A percentile compares a stretch with the other conserved stretches of the same genome.
phyloP scores from a whole-genome alignment of 75 land plant genomes.

The Cunninghamia lanceolata region DNA sequence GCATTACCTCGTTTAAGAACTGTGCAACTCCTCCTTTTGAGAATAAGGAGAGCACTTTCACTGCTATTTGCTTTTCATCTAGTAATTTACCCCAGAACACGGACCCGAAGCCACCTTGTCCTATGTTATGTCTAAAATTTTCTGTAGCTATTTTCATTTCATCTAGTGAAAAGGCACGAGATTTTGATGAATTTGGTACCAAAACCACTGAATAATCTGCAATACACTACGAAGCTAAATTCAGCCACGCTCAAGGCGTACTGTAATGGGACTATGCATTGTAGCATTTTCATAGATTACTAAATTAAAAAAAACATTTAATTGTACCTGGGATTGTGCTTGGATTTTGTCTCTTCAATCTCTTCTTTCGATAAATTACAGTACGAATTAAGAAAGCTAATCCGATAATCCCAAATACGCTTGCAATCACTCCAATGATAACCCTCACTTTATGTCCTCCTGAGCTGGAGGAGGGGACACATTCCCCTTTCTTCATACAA shows the following conservation, averaged over 20 bases:
- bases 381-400: neutral
- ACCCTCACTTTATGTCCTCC: neutral
- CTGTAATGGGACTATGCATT: too few relatives aligned
- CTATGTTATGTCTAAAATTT: neutral
- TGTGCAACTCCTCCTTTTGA: neutral
- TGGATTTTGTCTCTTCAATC: neutral
- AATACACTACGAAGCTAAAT: neutral
- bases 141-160: neutral
- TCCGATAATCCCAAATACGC: neutral
- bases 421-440: neutral
- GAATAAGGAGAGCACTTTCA: neutral
- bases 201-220: neutral
- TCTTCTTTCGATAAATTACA: neutral
- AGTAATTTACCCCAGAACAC: neutral
- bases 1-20: conserved; percentile 1
- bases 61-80: neutral
- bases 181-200: neutral
- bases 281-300: neutral
- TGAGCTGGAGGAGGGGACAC: neutral
- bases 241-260: neutral
- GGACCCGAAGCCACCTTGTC: neutral
- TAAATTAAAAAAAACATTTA: neutral
- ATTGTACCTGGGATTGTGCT: neutral
- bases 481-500: neutral
- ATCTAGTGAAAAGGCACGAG: neutral